Evolutionary conservation across 306 rosid species (phyloP).

Genomic region (Vigna nakashimae): DNA sequence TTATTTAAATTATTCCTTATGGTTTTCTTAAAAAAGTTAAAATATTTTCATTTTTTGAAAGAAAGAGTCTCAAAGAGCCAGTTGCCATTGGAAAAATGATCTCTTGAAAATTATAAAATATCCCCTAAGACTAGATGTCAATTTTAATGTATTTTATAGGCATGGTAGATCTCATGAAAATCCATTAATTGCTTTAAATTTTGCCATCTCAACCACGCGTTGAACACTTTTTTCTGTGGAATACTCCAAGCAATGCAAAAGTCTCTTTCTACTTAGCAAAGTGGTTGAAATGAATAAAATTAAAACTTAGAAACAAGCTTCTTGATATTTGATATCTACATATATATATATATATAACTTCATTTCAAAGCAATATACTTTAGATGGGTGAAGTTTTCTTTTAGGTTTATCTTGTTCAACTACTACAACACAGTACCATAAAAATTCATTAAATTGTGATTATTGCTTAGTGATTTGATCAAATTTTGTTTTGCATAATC

Average conservation of each 20-base stretch:
- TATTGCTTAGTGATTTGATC: background rate
- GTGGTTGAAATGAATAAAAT: background rate
- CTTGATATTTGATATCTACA: background rate
- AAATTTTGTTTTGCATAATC: background rate
- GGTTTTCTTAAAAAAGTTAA: background rate
- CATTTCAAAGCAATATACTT: background rate
- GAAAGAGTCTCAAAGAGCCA: background rate
- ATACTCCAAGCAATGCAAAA: background rate
- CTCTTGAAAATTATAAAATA: background rate
- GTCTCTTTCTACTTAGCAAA: background rate
- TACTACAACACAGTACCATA: background rate
- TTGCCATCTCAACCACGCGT: background rate
- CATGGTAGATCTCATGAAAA: conserved; percentile 1
- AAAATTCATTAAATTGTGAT: background rate
- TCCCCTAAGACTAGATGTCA: background rate
- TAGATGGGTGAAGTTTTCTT: background rate
- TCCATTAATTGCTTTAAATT: background rate
- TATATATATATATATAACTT: background rate
- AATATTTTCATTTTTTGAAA: background rate
- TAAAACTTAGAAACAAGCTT: background rate
- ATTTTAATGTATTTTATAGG: background rate
- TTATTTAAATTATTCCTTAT: background rate
- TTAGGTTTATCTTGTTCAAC: background rate
- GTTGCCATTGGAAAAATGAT: background rate
- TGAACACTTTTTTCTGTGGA: background rate